Evolutionary conservation across 1,284 basidiomycete species (phyloP).

Genomic region (Tremellales sp.): DNA sequence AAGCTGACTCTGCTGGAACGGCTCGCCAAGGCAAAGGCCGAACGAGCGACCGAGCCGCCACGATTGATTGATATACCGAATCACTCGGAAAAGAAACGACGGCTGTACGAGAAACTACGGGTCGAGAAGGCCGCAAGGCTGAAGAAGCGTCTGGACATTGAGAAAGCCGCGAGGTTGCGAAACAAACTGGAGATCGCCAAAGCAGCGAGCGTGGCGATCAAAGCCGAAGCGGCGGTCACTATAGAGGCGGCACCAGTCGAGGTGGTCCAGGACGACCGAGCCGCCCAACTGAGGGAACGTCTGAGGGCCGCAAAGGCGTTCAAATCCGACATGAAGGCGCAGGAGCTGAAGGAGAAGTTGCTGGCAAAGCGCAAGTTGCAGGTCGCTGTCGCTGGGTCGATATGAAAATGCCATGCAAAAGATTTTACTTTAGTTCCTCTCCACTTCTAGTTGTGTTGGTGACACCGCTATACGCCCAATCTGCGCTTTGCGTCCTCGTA

Average conservation of each 20-base stretch:
- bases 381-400: too few relatives aligned
- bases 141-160: conserved; percentile 18
- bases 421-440: too few relatives aligned
- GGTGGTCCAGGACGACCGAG: conserved; percentile 23
- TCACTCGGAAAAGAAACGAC: neutral
- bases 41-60: conserved; percentile 5
- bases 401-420: too few relatives aligned
- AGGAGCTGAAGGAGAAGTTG: conserved; percentile 35
- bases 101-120: conserved; percentile 21
- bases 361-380: conserved; percentile 24
- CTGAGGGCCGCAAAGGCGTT: conserved; percentile 33
- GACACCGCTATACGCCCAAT: conserved; percentile 39
- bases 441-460: too few relatives aligned
- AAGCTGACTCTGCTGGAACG: conserved; percentile 18
- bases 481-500: conserved; percentile 46
- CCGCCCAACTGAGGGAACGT: conserved; percentile 26
- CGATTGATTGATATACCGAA: neutral
- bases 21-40: conserved; percentile 27
- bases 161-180: conserved; percentile 24
- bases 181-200: conserved; percentile 16
- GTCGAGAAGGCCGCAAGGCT: conserved; percentile 16
- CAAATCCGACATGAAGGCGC: conserved; percentile 25
- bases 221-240: conserved; percentile 6
- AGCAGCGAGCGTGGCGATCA: conserved; percentile 15
- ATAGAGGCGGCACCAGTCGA: conserved; percentile 9